Conservation (phyloP, 2,329 filamentous ascomycete genomes). For the Lasiodiplodia sp. region DNA sequence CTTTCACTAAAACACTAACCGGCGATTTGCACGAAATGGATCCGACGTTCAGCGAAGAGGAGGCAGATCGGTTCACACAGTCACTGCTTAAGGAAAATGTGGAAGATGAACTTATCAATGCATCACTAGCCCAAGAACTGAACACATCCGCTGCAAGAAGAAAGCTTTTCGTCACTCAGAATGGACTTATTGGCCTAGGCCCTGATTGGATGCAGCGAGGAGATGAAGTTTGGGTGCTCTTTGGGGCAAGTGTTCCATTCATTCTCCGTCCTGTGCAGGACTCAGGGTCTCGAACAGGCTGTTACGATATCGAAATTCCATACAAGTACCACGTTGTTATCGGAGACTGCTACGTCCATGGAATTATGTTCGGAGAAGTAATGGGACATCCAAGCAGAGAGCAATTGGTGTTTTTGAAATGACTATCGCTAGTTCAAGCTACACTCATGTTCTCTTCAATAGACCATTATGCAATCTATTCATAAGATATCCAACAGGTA, state of each 20-base stretch:
- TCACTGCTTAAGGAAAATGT: neutral
- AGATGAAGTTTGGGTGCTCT: conserved; percentile 15
- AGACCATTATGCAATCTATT: too few relatives aligned
- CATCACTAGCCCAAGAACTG: neutral
- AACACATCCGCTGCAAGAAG: neutral
- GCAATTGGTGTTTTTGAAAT: too few relatives aligned
- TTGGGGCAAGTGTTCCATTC: neutral
- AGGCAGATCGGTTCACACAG: neutral
- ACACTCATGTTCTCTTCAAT: too few relatives aligned
- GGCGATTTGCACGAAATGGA: neutral
- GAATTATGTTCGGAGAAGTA: conserved; percentile 13
- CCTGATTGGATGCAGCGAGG: conserved; percentile 2
- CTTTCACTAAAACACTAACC: neutral
- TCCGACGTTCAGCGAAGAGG: neutral
- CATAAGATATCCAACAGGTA: too few relatives aligned
- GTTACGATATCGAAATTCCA: neutral
- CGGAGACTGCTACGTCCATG: conserved; percentile 12
- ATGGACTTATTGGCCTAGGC: neutral
- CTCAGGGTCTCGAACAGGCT: too few relatives aligned
- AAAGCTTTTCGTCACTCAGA: neutral
- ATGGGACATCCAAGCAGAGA: too few relatives aligned
- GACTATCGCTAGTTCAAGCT: too few relatives aligned
- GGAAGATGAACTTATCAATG: neutral
- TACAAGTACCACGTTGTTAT: neutral
- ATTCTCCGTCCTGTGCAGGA: neutral